Conservation (phyloP, 2,329 filamentous ascomycete species). For the Hirsutella thompsonii region DNA sequence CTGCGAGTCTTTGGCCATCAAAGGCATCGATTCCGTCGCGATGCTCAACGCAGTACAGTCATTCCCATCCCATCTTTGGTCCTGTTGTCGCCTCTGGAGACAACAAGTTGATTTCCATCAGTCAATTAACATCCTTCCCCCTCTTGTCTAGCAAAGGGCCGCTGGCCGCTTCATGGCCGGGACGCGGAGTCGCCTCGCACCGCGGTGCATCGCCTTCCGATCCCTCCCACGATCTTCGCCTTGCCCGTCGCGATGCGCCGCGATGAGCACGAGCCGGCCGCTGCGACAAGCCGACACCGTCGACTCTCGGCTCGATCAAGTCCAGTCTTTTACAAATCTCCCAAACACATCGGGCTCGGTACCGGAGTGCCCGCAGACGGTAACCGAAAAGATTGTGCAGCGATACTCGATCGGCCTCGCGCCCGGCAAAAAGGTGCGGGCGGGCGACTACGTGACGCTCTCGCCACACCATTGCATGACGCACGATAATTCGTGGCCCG, state of each 20-base stretch:
- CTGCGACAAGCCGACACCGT: slow-evolving; percentile 33
- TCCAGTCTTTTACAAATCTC: slow-evolving; percentile 29
- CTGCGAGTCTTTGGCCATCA: too few species aligned
- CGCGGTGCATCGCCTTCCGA: not conserved
- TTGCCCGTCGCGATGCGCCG: not conserved
- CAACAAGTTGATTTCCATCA: not conserved
- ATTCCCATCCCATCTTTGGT: too few species aligned
- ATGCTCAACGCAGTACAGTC: too few species aligned
- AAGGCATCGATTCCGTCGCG: too few species aligned
- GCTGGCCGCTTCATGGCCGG: not conserved
- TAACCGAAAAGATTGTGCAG: slow-evolving; percentile 91
- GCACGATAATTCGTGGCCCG: slow-evolving; percentile 72
- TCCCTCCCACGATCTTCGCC: not conserved
- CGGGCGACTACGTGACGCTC: slow-evolving; percentile 77
- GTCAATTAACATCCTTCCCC: not conserved
- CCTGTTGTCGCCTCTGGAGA: too few species aligned
- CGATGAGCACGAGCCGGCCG: slow-evolving; percentile 18
- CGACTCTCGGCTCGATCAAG: slow-evolving; percentile 43
- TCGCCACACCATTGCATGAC: slow-evolving; percentile 67
- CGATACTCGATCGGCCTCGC: slow-evolving; percentile 64
- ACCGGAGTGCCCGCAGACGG: slow-evolving; percentile 48
- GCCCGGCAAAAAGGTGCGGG: slow-evolving; percentile 59
- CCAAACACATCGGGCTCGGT: slow-evolving; percentile 28
- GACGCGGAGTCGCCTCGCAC: not conserved
- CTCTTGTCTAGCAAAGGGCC: not conserved